Conservation (phyloP, 352 stramenopile species). For the Globisporangium nunn region DNA sequence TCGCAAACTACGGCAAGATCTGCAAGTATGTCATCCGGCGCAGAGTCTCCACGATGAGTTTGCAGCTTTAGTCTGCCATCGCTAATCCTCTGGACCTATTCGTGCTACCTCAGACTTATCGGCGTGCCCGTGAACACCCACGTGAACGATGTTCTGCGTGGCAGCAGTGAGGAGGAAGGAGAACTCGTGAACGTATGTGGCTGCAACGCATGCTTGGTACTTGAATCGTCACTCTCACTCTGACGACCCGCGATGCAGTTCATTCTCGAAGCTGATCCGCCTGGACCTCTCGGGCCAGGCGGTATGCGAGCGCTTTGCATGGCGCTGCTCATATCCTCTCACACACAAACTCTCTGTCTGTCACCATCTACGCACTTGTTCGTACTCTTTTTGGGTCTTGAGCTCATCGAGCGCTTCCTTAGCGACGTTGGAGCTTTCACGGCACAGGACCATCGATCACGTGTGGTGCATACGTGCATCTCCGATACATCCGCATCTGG, state of each 20-base stretch:
- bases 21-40: constrained; percentile 38
- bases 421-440: constrained; percentile 28
- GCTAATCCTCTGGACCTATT: neutral
- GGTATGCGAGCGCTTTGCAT: constrained; percentile 59
- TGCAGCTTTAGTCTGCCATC: neutral
- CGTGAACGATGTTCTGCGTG: constrained; percentile 63
- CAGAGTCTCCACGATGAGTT: neutral
- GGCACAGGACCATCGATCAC: constrained; percentile 55
- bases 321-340: constrained; percentile 77
- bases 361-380: constrained; percentile 15
- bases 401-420: constrained; percentile 8
- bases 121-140: constrained; percentile 55
- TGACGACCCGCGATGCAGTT: constrained; percentile 23
- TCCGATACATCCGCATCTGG: constrained; percentile 78
- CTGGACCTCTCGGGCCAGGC: constrained; percentile 48
- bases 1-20: constrained; percentile 66
- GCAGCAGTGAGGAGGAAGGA: constrained; percentile 50
- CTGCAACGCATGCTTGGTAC: neutral
- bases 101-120: constrained; percentile 36
- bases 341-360: neutral
- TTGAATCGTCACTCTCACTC: neutral
- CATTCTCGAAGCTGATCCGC: constrained; percentile 67
- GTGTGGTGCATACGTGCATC: constrained; percentile 50
- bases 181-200: constrained; percentile 59
- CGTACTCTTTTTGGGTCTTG: neutral